phyloP scores from a whole-genome alignment of 2,329 filamentous ascomycete genomes.

The Exophiala alcalophila region DNA sequence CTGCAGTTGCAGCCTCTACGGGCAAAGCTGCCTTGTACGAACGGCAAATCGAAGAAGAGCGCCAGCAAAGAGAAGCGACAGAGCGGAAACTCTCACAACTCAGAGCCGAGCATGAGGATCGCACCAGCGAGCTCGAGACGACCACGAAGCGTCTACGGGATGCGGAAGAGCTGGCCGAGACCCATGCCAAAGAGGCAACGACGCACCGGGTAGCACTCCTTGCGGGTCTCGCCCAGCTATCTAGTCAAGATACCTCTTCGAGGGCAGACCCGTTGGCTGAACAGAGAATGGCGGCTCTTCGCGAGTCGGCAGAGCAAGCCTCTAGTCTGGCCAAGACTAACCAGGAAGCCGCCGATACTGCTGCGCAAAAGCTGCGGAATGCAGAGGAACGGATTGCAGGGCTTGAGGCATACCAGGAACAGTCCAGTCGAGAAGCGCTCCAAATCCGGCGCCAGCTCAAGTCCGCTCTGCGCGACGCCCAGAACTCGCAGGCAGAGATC shows the following conservation, averaged over 20 bases:
- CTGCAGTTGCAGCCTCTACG: conserved; percentile 73
- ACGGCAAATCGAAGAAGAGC: conserved; percentile 78
- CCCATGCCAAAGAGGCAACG: conserved; percentile 80
- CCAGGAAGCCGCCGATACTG: conserved; percentile 79
- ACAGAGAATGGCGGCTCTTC: conserved; percentile 66
- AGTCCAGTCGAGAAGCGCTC: conserved; percentile 89
- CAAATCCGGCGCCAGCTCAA: conserved; percentile 88
- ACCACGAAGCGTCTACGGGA: conserved; percentile 73
- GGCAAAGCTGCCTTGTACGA: conserved; percentile 76
- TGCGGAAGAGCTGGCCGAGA: conserved; percentile 82
- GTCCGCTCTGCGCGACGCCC: conserved; percentile 74
- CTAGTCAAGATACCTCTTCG: conserved; percentile 43
- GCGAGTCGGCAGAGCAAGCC: conserved; percentile 74
- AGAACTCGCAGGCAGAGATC: conserved; percentile 75
- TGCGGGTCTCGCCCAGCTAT: conserved; percentile 73
- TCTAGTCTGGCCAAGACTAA: conserved; percentile 82
- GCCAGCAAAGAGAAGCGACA: conserved; percentile 67
- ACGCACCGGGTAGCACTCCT: conserved; percentile 81
- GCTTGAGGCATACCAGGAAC: conserved; percentile 94
- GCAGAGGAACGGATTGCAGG: conserved; percentile 97
- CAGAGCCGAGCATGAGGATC: conserved; percentile 77
- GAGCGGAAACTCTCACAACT: conserved; percentile 75
- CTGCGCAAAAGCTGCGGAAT: conserved; percentile 82
- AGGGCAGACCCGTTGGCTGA: conserved; percentile 50
- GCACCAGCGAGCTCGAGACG: conserved; percentile 71